A percentile compares a stretch with the other conserved stretches of the same genome.
phyloP scores from a whole-genome alignment of 116 monocot genomes.

The Trichopus zeylanicus region DNA sequence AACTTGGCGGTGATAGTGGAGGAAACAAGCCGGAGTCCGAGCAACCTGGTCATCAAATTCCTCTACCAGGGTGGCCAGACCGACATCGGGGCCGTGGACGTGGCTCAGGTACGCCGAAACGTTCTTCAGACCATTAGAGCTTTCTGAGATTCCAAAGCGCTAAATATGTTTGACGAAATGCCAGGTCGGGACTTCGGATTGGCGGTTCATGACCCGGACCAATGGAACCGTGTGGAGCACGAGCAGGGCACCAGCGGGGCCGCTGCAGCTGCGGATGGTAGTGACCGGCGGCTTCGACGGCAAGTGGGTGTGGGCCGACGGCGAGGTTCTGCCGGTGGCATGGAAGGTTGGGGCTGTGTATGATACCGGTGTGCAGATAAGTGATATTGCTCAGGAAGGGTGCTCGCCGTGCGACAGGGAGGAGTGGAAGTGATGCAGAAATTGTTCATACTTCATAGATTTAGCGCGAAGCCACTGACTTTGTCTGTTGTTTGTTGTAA shows the following conservation, averaged over 20 bases:
- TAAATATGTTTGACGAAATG: not conserved
- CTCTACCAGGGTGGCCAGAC: slow-evolving; percentile 67
- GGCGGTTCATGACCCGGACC: slow-evolving; percentile 32
- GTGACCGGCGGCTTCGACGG: slow-evolving; percentile 51
- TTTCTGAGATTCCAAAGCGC: no score
- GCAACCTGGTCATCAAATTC: slow-evolving; percentile 30
- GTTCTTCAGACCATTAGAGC: no score
- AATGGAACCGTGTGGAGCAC: slow-evolving; percentile 40
- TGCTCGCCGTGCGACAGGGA: slow-evolving; percentile 33
- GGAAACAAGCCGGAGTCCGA: slow-evolving; percentile 22
- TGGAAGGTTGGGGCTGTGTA: slow-evolving; percentile 41
- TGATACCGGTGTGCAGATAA: slow-evolving; percentile 46
- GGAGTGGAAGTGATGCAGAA: slow-evolving; percentile 23
- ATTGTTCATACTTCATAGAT: no score
- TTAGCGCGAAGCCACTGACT: no score
- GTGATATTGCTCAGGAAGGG: slow-evolving; percentile 33
- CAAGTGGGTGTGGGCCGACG: slow-evolving; percentile 40
- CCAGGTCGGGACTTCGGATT: slow-evolving; percentile 20
- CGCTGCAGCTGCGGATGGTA: slow-evolving; percentile 41
- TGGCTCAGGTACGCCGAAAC: slow-evolving; percentile 18
- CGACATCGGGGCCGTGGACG: slow-evolving; percentile 36
- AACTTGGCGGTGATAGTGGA: slow-evolving; percentile 40
- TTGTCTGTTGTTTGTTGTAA: no score
- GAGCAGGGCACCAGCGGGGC: slow-evolving; percentile 23
- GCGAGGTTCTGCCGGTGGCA: slow-evolving; percentile 29